phyloP scores from a whole-genome alignment of 495 filamentous ascomycete species.

The Niebla homalea region DNA sequence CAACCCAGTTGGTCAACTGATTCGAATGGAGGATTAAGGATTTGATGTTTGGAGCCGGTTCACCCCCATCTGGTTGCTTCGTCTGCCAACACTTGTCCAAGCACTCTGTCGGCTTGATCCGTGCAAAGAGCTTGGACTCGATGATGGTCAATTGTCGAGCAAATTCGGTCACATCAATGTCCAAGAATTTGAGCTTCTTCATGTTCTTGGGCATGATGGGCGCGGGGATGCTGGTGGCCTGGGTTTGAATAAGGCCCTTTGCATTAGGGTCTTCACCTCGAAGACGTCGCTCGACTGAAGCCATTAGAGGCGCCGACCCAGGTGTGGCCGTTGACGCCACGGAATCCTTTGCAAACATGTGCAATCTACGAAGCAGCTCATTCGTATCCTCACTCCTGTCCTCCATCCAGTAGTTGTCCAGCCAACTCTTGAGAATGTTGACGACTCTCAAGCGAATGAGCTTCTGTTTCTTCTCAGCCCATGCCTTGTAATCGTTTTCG shows the following conservation, averaged over 20 bases:
- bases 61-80: conserved; percentile 69
- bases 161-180: conserved; percentile 92
- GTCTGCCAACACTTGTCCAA: conserved; percentile 98
- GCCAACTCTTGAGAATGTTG: conserved; percentile 96
- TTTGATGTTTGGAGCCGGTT: conserved; percentile 90
- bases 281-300: conserved; percentile 74
- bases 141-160: conserved; percentile 94
- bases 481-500: conserved; percentile 63
- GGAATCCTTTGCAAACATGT: conserved; percentile 80
- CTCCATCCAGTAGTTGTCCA: conserved; percentile 98
- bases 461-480: conserved; percentile 90
- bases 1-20: conserved; percentile 97
- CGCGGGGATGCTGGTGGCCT: conserved; percentile 61
- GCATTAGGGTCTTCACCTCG: conserved; percentile 76
- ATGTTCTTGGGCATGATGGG: conserved; percentile 97
- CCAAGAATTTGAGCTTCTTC: conserved; percentile 98
- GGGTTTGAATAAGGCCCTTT: conserved; percentile 74
- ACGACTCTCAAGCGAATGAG: conserved; percentile 90
- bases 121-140: conserved; percentile 85
- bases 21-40: conserved; percentile 94
- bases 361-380: conserved; percentile 73
- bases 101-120: conserved; percentile 90
- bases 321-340: conserved; percentile 87
- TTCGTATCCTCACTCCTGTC: conserved; percentile 68
- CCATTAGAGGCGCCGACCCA: conserved; percentile 65